phyloP scores from a whole-genome alignment of 2,329 filamentous ascomycete species.

The Chalara sp. region DNA sequence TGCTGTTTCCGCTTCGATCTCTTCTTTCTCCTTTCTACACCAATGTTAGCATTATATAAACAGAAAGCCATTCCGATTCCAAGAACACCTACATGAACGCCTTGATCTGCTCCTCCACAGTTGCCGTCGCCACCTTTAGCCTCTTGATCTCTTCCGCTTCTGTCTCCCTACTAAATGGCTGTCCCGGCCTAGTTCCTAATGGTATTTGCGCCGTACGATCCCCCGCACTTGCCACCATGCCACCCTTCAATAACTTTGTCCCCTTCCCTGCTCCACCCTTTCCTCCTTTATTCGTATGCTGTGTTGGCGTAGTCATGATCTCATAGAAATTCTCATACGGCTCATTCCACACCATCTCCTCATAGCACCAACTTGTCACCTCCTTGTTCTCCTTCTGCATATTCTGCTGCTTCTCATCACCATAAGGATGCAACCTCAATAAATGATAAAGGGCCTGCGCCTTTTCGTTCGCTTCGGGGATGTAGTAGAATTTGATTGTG shows the following conservation, averaged over 20 bases:
- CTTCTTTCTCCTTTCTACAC: neutral
- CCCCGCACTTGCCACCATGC: constrained; percentile 35
- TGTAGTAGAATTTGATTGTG: constrained; percentile 89
- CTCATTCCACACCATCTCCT: constrained; percentile 96
- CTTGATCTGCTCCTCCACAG: constrained; percentile 43
- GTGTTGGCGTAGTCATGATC: constrained; percentile 29
- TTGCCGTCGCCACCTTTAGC: constrained; percentile 55
- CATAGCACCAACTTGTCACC: constrained; percentile 76
- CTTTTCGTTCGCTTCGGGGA: constrained; percentile 82
- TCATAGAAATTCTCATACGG: constrained; percentile 90
- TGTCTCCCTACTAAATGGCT: constrained; percentile 67
- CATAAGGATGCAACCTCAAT: constrained; percentile 84
- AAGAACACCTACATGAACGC: constrained; percentile 16
- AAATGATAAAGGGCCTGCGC: constrained; percentile 94
- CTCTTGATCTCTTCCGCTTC: constrained; percentile 57
- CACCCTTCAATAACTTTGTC: constrained; percentile 39
- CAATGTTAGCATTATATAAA: neutral
- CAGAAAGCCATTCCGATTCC: constrained; percentile 17
- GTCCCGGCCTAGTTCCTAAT: constrained; percentile 54
- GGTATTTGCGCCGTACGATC: constrained; percentile 73
- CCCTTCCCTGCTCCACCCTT: constrained; percentile 50
- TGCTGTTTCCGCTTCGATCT: neutral
- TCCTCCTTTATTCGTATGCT: constrained; percentile 32
- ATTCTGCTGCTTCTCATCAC: constrained; percentile 64
- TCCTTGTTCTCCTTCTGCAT: constrained; percentile 51